Base-by-base conservation (phyloP, 2,329 filamentous ascomycete species). In the Aspergillus novofumigatus region DNA sequence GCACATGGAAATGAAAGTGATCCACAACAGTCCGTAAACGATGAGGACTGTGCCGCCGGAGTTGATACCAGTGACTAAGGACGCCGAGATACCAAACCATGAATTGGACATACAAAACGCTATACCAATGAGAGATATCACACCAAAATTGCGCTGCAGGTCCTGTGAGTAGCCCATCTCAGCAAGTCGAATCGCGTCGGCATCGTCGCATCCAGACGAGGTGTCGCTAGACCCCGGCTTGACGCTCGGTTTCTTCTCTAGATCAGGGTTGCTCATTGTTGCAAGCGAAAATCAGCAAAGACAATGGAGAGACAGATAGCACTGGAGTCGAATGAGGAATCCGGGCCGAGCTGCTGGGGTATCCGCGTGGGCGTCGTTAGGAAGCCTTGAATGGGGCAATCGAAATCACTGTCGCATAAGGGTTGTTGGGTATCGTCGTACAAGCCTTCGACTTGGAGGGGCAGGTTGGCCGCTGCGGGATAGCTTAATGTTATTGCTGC, bases 61-160 rank as follows among this genome's bases (percentile, higher is more conserved):
- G 38, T 77, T 80, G 68, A 81, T 80, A 17, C 78, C 79, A 1
- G 79, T 80, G 55, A 80, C 71, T 56, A 81, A 59, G 3, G 76
- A 78, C 8, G 78, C 76, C 3, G 77, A 79, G 55, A 81, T 78
- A 38, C 77, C 79, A 56, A 79, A 80, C 79, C 79, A 81, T 0
- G 77, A 79, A 60, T 81, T 81, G 17, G 78, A 79, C 51, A 82
- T 71, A 7, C 76, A 79, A 64, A 81, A 81, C 17, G 79, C 78
- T 4, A 80, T 75, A 6, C 77, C 79, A 1, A 81, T 69, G 32
- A 81, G 71, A 1, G 77, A 80, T 64, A 77, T 71, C 25, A 81
- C 72, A 25, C 74, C 77, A 66, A 78, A 80, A 56, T 81, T 80
- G 32, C 79, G 73, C 55, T 60, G 55, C 63, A 67, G 51, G 50